These are phyloP conservation scores for Ettlia oleoabundans DNA, from an alignment of 139 green algal species.

Conservation along the genomic window DNA sequence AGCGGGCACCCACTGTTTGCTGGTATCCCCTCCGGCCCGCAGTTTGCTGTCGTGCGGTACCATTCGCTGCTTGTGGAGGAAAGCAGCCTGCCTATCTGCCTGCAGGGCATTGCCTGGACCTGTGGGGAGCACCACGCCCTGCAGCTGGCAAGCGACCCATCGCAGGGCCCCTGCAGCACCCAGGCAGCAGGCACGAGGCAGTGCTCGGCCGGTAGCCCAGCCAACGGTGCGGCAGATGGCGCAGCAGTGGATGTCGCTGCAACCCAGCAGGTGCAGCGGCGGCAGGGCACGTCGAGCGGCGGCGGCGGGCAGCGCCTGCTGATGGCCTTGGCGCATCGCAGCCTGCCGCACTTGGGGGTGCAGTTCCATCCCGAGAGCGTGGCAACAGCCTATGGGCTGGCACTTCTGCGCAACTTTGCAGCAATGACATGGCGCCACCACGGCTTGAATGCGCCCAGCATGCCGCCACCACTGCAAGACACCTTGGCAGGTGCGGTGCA, in stretches of 20 bases:
- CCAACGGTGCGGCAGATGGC: too few relatives aligned
- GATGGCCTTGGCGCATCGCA: slow-evolving; percentile 85
- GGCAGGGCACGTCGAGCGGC: not conserved
- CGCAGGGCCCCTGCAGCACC: too few relatives aligned
- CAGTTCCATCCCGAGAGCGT: slow-evolving; percentile 98
- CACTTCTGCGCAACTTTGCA: slow-evolving; percentile 90
- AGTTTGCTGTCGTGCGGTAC: slow-evolving; percentile 82
- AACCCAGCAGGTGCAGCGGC: not conserved
- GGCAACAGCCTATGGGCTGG: slow-evolving; percentile 76
- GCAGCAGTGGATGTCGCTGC: not conserved
- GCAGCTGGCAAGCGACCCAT: slow-evolving; percentile 1
- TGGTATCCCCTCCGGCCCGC: slow-evolving; percentile 71
- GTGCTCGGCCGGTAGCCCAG: too few relatives aligned
- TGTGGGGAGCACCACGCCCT: slow-evolving; percentile 60
- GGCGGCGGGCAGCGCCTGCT: slow-evolving; percentile 55
- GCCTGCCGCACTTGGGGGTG: slow-evolving; percentile 86
- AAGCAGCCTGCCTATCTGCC: slow-evolving; percentile 67
- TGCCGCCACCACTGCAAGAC: not conserved
- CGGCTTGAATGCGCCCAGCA: not conserved
- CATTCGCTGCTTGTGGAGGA: slow-evolving; percentile 91
- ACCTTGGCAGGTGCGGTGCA: slow-evolving; percentile 13
- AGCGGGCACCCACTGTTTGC: slow-evolving; percentile 80
- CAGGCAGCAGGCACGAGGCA: too few relatives aligned
- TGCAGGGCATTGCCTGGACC: slow-evolving; percentile 89
- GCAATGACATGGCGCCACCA: slow-evolving; percentile 55